Evolutionary conservation across 1,284 basidiomycete genomes (phyloP).

Genomic region (Fistulinella cinereoalba): DNA sequence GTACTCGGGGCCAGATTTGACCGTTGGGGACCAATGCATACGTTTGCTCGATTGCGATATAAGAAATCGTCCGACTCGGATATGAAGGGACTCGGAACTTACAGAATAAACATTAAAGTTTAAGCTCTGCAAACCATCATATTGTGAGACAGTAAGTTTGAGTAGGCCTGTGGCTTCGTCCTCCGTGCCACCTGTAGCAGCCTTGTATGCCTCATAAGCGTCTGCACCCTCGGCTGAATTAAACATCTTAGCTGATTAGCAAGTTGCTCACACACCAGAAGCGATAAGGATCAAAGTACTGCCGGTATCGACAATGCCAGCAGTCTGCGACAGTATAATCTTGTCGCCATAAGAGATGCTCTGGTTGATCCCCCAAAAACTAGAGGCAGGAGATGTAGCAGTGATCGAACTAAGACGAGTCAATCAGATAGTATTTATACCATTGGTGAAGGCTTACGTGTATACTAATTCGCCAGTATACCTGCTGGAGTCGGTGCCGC

Average conservation of each 20-base stretch:
- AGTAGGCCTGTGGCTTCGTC: constrained; percentile 46
- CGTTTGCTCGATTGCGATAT: constrained; percentile 20
- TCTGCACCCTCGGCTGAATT: constrained; percentile 32
- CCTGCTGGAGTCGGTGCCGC: constrained; percentile 47
- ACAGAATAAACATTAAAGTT: constrained; percentile 43
- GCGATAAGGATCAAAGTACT: constrained; percentile 39
- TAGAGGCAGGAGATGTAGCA: constrained; percentile 43
- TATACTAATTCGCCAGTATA: constrained; percentile 46
- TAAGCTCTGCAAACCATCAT: constrained; percentile 38
- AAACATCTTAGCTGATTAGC: neutral
- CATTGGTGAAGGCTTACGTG: constrained; percentile 34
- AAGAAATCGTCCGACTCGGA: neutral
- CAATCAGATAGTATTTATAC: neutral
- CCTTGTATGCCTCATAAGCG: constrained; percentile 50
- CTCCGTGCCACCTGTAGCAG: constrained; percentile 49
- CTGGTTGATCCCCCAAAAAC: constrained; percentile 65
- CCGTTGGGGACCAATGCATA: constrained; percentile 46
- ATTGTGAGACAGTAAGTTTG: constrained; percentile 37
- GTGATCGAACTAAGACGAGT: constrained; percentile 44
- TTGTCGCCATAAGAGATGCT: constrained; percentile 50
- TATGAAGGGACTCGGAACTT: too few species aligned
- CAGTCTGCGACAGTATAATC: constrained; percentile 44
- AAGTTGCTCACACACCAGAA: constrained; percentile 25
- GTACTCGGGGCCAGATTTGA: constrained; percentile 46
- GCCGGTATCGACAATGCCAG: constrained; percentile 66